These are phyloP conservation scores for Phanerodontia chrysosporium DNA, from an alignment of 768 basidiomycete genomes.

Conservation along the genomic window DNA sequence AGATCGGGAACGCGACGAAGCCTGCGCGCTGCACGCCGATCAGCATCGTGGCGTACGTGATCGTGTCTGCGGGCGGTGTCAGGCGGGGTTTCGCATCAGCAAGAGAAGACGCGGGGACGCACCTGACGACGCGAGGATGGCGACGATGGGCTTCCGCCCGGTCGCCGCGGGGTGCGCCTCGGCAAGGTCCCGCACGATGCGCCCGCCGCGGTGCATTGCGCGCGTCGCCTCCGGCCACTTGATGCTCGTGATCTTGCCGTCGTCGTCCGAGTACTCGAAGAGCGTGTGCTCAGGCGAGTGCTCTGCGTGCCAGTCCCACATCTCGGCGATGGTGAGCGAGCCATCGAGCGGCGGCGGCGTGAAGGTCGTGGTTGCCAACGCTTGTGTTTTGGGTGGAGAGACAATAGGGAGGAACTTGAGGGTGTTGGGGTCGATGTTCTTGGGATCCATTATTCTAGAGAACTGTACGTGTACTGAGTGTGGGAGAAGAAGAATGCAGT, in stretches of 20 bases:
- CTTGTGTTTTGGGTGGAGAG: neutral
- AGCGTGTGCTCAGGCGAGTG: conserved; percentile 29
- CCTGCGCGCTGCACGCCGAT: conserved; percentile 9
- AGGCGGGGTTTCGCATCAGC: neutral
- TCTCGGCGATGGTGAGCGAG: conserved; percentile 26
- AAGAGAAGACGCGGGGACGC: neutral
- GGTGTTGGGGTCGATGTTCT: neutral
- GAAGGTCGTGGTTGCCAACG: conserved; percentile 21
- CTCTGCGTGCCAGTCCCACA: conserved; percentile 31
- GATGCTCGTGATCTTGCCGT: conserved; percentile 8
- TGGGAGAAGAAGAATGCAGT: neutral
- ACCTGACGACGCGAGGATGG: conserved; percentile 7
- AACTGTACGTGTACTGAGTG: neutral
- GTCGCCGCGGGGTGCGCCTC: neutral
- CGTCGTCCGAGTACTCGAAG: conserved; percentile 22
- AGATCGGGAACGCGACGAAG: conserved; percentile 19
- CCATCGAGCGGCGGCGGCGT: conserved; percentile 30
- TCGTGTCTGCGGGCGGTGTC: conserved; percentile 1
- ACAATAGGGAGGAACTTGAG: neutral
- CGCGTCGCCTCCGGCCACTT: conserved; percentile 9
- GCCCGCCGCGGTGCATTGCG: conserved; percentile 8
- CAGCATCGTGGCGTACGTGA: conserved; percentile 1
- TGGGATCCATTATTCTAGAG: neutral
- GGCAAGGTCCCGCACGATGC: neutral
- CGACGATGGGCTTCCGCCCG: neutral